Percentiles rank a stretch among this genome's conserved stretches.
phyloP scores from a whole-genome alignment of 306 rosid genomes.

The Glycine latifolia region DNA sequence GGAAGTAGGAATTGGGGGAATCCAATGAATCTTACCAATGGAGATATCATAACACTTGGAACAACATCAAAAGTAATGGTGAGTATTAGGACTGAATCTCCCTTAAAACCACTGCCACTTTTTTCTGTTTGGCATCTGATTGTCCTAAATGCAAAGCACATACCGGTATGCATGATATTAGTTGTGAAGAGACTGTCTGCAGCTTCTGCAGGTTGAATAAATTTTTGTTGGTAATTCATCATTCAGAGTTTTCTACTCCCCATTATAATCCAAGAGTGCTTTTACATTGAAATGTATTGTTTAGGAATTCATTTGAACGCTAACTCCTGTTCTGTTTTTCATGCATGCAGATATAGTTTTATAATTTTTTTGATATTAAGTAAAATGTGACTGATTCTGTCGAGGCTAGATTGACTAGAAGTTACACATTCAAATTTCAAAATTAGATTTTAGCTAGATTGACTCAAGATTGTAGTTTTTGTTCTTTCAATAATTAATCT shows the following conservation, averaged over 20 bases:
- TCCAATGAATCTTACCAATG: conserved; percentile 73
- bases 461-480: neutral
- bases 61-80: conserved; percentile 83
- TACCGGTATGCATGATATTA: conserved; percentile 37
- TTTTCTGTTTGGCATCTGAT: conserved; percentile 16
- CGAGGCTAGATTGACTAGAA: conserved; percentile 21
- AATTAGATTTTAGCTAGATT: conserved; percentile 15
- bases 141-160: conserved; percentile 36
- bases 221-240: conserved; percentile 26
- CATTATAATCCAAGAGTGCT: neutral
- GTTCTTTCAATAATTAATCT: conserved; percentile 27
- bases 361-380: conserved; percentile 17
- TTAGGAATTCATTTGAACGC: conserved; percentile 20
- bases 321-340: conserved; percentile 20
- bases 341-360: conserved; percentile 10
- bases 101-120: neutral
- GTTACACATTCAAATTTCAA: neutral
- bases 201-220: conserved; percentile 32
- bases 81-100: conserved; percentile 51
- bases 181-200: conserved; percentile 23
- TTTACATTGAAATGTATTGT: conserved; percentile 10
- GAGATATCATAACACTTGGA: conserved; percentile 91
- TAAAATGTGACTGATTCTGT: neutral
- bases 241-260: conserved; percentile 36
- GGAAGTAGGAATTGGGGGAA: conserved; percentile 86